Evolutionary conservation across 1,139 yeast species (phyloP).

Genomic region (Candida frijolesensis): DNA sequence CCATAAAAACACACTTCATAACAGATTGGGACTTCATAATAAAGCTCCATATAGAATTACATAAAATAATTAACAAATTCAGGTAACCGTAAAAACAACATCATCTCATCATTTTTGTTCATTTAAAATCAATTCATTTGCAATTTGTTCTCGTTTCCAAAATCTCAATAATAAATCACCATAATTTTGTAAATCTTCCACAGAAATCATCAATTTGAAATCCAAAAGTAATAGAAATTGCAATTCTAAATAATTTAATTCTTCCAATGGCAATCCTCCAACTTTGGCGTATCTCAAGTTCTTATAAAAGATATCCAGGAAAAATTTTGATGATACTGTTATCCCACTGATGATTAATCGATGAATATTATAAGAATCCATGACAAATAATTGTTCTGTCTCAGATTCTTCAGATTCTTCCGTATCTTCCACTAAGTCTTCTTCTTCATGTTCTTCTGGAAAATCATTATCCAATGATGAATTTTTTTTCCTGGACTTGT

Average conservation of each 20-base stretch:
- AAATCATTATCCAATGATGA: too few species aligned
- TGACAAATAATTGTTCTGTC: slow-evolving; percentile 71
- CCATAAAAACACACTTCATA: too few species aligned
- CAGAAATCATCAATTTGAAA: slow-evolving; percentile 82
- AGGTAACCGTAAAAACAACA: not conserved
- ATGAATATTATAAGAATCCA: slow-evolving; percentile 96
- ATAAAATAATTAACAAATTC: not conserved
- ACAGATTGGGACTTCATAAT: not conserved
- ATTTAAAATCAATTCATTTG: slow-evolving; percentile 35
- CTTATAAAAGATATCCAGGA: slow-evolving; percentile 93
- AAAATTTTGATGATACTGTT: slow-evolving; percentile 93
- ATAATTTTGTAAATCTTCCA: slow-evolving; percentile 88
- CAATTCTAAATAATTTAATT: slow-evolving; percentile 86
- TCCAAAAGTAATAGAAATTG: slow-evolving; percentile 85
- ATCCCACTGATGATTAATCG: slow-evolving; percentile 94
- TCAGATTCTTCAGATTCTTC: slow-evolving; percentile 17
- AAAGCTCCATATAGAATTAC: not conserved
- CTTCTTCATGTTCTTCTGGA: slow-evolving; percentile 14
- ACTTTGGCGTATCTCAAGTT: slow-evolving; percentile 96
- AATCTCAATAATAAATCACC: slow-evolving; percentile 84
- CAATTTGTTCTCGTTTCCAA: slow-evolving; percentile 70
- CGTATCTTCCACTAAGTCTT: slow-evolving; percentile 15
- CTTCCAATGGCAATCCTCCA: slow-evolving; percentile 95
- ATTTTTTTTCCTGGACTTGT: too few species aligned
- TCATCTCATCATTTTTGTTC: slow-evolving; percentile 9